Conservation (phyloP, 768 basidiomycete genomes). For the Tricholoma sp. region DNA sequence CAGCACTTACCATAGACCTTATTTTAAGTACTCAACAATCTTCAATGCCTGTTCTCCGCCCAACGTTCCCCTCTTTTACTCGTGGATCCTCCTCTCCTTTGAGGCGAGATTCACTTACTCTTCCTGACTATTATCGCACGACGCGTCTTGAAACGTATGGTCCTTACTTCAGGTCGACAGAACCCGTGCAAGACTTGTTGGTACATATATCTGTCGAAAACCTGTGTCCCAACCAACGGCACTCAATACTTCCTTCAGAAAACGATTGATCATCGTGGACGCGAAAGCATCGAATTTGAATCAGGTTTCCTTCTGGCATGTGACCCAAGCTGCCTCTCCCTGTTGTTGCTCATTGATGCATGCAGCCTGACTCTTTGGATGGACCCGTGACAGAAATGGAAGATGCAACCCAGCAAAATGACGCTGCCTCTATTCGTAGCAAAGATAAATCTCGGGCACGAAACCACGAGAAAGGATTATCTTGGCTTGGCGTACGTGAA, state of each 20-base stretch:
- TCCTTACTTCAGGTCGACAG: not conserved
- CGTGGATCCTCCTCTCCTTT: not conserved
- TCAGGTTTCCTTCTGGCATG: not conserved
- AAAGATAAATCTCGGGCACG: not conserved
- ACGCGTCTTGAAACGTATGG: slow-evolving; percentile 2
- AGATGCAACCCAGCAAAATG: not conserved
- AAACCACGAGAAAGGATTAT: not conserved
- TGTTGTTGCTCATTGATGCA: not conserved
- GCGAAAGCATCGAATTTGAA: not conserved
- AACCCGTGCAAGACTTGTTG: not conserved
- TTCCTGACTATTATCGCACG: slow-evolving; percentile 3
- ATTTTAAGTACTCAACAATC: not conserved
- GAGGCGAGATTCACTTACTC: not conserved
- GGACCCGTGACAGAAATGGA: not conserved
- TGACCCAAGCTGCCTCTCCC: not conserved
- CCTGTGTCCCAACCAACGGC: not conserved
- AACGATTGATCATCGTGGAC: not conserved
- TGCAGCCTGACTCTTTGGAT: not conserved
- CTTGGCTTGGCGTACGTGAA: not conserved
- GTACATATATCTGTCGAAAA: not conserved
- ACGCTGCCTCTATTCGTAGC: not conserved
- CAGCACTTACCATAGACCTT: not conserved
- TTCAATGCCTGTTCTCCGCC: not conserved
- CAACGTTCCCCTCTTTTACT: slow-evolving; percentile 1
- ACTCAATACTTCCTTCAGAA: not conserved